Conservation (phyloP, 306 rosid genomes). For the Notholithocarpus densiflorus region DNA sequence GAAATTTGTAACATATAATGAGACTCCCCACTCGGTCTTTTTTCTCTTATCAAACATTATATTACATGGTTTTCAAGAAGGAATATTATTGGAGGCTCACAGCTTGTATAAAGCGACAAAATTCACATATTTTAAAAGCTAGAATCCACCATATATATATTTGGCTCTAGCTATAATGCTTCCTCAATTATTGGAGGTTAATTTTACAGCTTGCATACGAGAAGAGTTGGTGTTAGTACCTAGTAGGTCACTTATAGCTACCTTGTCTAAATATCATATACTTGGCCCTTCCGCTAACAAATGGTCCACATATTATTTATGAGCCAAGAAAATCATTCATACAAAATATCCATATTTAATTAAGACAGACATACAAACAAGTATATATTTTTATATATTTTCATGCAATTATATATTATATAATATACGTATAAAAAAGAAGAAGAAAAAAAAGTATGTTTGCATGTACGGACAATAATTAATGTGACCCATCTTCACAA, state of each 20-base stretch:
- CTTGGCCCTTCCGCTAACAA: neutral
- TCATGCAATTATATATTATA: no score
- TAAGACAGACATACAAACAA: no score
- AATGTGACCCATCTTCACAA: neutral
- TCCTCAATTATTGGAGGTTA: neutral
- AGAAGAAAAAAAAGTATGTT: neutral
- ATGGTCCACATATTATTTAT: neutral
- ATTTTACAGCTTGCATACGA: neutral
- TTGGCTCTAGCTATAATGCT: neutral
- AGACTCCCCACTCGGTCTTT: neutral
- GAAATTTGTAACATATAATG: no score
- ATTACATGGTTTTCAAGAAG: neutral
- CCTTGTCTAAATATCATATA: neutral
- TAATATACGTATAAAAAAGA: no score
- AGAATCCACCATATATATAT: neutral
- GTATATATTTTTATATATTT: no score
- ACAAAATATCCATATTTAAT: no score
- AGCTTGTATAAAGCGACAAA: neutral
- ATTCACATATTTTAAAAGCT: neutral
- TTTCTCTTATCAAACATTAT: neutral
- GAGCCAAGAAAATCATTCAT: no score
- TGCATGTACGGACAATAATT: neutral
- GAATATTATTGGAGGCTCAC: neutral
- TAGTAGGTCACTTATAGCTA: neutral
- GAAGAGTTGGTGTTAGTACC: neutral